These are phyloP conservation scores for Vickermania ingenoplastis DNA, from an alignment of 208 protist genomes.

Conservation along the genomic window DNA sequence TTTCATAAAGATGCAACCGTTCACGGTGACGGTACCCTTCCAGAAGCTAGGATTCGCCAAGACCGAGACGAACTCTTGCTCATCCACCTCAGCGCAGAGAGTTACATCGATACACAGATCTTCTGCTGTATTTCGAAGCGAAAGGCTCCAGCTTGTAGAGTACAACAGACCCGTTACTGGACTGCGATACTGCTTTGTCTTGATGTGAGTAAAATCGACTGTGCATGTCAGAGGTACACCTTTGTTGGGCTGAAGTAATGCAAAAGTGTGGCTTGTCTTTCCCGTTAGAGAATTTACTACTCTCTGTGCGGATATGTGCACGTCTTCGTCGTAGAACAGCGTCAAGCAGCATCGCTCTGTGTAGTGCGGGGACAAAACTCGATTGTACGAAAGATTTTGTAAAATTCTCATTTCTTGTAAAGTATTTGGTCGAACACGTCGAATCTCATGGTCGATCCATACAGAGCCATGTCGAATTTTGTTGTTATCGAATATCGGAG, in stretches of 20 bases:
- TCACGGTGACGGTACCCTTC: conserved; percentile 32
- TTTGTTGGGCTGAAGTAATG: no score
- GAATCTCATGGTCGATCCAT: conserved; percentile 55
- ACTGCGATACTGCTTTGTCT: conserved; percentile 22
- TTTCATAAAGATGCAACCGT: conserved; percentile 14
- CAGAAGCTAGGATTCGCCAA: conserved; percentile 35
- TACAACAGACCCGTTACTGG: conserved; percentile 29
- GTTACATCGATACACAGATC: conserved; percentile 17
- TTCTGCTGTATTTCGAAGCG: conserved; percentile 16
- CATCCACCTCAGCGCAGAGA: conserved; percentile 21
- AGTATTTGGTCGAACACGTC: no score
- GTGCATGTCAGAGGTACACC: no score
- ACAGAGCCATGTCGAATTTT: conserved; percentile 19
- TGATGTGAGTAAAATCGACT: no score
- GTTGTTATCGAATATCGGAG: conserved; percentile 20
- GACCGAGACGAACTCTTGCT: conserved; percentile 47
- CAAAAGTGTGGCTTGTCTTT: no score
- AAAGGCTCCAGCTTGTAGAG: conserved; percentile 22
- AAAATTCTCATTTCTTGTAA: no score
- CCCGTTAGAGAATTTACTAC: no score
- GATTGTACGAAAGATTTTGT: no score
- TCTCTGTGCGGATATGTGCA: no score
- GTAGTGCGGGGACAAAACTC: no score
- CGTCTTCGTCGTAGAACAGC: no score
- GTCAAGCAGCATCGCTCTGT: no score